Base-by-base conservation (phyloP, 2,329 filamentous ascomycete genomes). In the Mycocentrospora acerina region DNA sequence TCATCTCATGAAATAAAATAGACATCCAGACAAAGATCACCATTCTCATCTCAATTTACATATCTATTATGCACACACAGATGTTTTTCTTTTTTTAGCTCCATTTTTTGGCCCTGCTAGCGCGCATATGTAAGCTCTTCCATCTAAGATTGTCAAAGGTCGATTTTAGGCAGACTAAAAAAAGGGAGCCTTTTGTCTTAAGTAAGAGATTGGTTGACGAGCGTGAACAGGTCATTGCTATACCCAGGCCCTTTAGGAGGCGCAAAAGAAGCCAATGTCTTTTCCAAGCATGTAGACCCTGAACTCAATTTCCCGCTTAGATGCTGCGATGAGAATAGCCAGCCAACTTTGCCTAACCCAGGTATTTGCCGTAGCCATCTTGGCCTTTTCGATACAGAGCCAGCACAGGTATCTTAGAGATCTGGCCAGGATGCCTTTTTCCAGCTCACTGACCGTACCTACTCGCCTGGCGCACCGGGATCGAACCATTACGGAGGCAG, bases 401-500 rank as follows among this genome's bases (percentile, higher is more conserved):
- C 46, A 16, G 38, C 68, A 22, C 55, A 53, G 11, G 69, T 64
- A 0, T 64, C 57, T 15, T 74, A 68, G 71, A 29, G 51, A n/a
- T n/a, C n/a, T n/a, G n/a, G n/a, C n/a, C n/a, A n/a, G n/a, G n/a
- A n/a, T n/a, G n/a, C n/a, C n/a, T 66, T 64, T 41, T 73, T 68
- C 47, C 6, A 53, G 19, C 34, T 42, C 26, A 30, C 40, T 4
- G 47, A 60, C 18, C 7, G 44, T 13, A 41, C 18, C 12, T 33
- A 53, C 18, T 42, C 37, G 13, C 16, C 33, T 2, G 46, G 51
- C 32, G 30, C 40, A 7, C 52, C 49, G 13, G 52, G 48, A 12
- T 63, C 66, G 18, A 73, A 66, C 19, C 70, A 73, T 44, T 71
- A 64, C 40, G 69, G 71, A 16, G 70, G 71, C 32, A 67, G 61